These are phyloP conservation scores for Neonectria magnoliae DNA, from an alignment of 2,329 filamentous ascomycete genomes.

Conservation along the genomic window DNA sequence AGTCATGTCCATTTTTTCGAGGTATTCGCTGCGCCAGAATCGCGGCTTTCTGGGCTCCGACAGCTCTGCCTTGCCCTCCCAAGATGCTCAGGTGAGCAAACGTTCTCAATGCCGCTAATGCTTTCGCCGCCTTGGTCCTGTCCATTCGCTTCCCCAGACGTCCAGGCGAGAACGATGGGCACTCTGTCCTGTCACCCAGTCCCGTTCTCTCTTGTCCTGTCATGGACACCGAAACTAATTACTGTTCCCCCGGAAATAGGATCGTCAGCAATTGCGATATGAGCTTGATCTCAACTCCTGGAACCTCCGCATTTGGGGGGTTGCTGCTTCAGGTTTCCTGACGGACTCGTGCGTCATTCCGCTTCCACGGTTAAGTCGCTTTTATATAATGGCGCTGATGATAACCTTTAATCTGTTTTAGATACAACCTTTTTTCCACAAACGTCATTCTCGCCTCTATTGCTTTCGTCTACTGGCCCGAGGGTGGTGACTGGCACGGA, in stretches of 20 bases:
- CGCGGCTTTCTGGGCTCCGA: slow-evolving; percentile 62
- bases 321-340: slow-evolving; percentile 64
- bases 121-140: neutral
- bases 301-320: slow-evolving; percentile 65
- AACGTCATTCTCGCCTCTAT: slow-evolving; percentile 65
- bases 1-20: slow-evolving; percentile 46
- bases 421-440: slow-evolving; percentile 65
- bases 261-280: slow-evolving; percentile 62
- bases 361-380: neutral
- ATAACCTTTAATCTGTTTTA: slow-evolving; percentile 35
- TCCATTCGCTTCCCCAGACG: slow-evolving; percentile 10
- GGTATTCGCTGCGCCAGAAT: slow-evolving; percentile 50
- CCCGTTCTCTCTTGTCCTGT: slow-evolving; percentile 10
- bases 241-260: slow-evolving; percentile 46
- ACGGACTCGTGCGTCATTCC: slow-evolving; percentile 59
- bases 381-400: neutral
- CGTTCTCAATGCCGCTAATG: slow-evolving; percentile 14
- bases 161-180: slow-evolving; percentile 16
- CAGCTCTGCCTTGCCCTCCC: slow-evolving; percentile 60
- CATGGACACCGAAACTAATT: slow-evolving; percentile 27
- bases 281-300: slow-evolving; percentile 65
- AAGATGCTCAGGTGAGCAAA: slow-evolving; percentile 58
- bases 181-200: slow-evolving; percentile 18
- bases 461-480: slow-evolving; percentile 63
- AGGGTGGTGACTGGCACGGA: slow-evolving; percentile 55